Evolutionary conservation across 1,284 basidiomycete species (phyloP), one percentile per base, ranked within the genome.

Genomic region (Gymnopus androsaceus): DNA sequence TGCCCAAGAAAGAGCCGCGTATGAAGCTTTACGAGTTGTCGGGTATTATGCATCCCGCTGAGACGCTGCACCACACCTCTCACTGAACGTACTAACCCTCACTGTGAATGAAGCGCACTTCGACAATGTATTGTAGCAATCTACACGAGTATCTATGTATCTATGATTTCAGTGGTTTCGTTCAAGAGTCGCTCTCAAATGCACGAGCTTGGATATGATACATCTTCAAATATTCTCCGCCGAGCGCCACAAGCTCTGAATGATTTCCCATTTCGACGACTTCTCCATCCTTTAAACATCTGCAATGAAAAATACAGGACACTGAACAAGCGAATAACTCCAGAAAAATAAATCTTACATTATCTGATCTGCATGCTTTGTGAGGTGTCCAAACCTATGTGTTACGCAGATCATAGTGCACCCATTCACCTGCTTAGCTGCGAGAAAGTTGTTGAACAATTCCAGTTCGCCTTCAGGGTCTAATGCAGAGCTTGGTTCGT

Each of bases 381-480:
- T 87, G 40, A 88, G 71, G 64, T 84, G 83, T 4, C 85, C 86
- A 60, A 88, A 87, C 3, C 85, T n/a, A n/a, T n/a, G n/a, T n/a
- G 76, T 67, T 88, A 86, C 83, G 59, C 87, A 87, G 2, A 88
- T 70, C 79, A 87, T 82, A 9, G 85, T 87, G 66, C 84, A 83
- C 15, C 80, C 83, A 4, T 77, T 69, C 70, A 21, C 74, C 67
- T 14, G 82, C 68, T n/a, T n/a, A n/a, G n/a, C n/a, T n/a, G n/a
- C n/a, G n/a, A n/a, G n/a, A 25, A 87, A 72, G 2, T 78, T 74
- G 1, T 77, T 69, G 63, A 87, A 86, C 0, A 87, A 68, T 23
- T 73, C 64, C 36, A 72, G 69, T 64, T 83, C 80, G 0, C 69
- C 79, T 59, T 77, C 74, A 0, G 81, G 14, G 31, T 77, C 75